Base-by-base conservation (phyloP, 768 basidiomycete species). In the Lactarius pseudohatsudake region DNA sequence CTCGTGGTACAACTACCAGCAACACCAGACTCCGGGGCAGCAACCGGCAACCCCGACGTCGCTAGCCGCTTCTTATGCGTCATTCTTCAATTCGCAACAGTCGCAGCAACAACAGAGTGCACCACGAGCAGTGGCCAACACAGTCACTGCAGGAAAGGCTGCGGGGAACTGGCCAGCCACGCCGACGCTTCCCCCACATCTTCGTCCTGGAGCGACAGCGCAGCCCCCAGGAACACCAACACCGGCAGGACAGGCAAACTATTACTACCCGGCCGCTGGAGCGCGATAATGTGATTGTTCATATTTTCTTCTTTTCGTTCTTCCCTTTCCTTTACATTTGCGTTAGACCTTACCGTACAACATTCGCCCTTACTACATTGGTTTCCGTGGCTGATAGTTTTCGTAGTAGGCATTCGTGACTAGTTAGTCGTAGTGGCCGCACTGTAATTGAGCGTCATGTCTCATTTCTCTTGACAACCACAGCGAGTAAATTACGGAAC, bases 101-200 rank as follows among this genome's bases (percentile, higher is more conserved):
- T 41, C 74, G 32, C 69, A 74, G 30, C 76, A 75, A 41, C 61
- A 69, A 45, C 72, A 67, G 32, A 61, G 58, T 9, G 61, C 59
- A 28, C 69, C 65, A 62, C 81, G 84, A 5, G 84, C 82, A 3
- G 84, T 86, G 7, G 84, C 84, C 11, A 86, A 85, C 57, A 86
- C 85, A 0, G 83, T 84, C 30, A 69, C 81, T 72, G 50, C 79
- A 2, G 68, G 71, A 22, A 62, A 70, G 43, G 61, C 70, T 10
- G 69, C 70, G 43, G 73, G 72, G 40, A 66, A 59, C 40, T 75
- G 74, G 65, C 18, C 74, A 66, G 70, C 45, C 10, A 62, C 80
- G 1, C 76, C 80, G 26, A 80, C 77, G 41, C 71, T 82, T n/a
- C 81, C 81, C 6, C 75, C 79, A 55, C 81, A 82, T 64, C 73